Conservation (phyloP, 2,329 filamentous ascomycete species). For the Diaporthe vaccinii region DNA sequence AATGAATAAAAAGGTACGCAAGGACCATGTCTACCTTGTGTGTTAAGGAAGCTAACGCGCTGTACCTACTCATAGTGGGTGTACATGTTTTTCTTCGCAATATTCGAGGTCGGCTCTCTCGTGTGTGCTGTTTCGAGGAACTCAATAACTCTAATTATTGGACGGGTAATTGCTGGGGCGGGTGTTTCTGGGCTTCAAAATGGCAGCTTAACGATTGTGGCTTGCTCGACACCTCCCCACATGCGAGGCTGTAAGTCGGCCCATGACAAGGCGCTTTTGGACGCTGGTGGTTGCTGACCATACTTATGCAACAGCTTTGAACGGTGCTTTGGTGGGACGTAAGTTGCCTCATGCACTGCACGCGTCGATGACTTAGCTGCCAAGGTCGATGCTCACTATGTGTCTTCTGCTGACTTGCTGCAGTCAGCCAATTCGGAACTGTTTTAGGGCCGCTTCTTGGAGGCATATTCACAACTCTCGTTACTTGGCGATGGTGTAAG, state of each 20-base stretch:
- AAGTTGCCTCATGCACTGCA: neutral
- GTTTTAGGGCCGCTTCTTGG: neutral
- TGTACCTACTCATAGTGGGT: neutral
- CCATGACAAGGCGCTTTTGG: neutral
- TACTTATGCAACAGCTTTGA: neutral
- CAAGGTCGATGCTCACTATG: neutral
- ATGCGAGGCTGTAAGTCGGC: constrained; percentile 2
- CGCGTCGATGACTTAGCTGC: neutral
- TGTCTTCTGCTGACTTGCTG: neutral
- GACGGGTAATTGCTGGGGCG: neutral
- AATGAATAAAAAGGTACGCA: constrained; percentile 10
- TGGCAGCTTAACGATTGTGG: constrained; percentile 2
- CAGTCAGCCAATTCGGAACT: constrained; percentile 10
- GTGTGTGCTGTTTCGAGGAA: constrained; percentile 7
- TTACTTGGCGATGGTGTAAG: constrained; percentile 13
- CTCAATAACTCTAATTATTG: constrained; percentile 12
- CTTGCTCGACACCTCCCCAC: constrained; percentile 11
- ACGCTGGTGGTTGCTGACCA: neutral
- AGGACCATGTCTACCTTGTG: no score
- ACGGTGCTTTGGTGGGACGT: neutral
- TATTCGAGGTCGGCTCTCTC: constrained; percentile 9
- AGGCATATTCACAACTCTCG: constrained; percentile 1
- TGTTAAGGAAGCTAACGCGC: neutral
- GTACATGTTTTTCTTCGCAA: constrained; percentile 15
- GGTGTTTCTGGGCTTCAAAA: constrained; percentile 13